Conservation (phyloP, 2,329 filamentous ascomycete species). For the Hypoxylon sp. region DNA sequence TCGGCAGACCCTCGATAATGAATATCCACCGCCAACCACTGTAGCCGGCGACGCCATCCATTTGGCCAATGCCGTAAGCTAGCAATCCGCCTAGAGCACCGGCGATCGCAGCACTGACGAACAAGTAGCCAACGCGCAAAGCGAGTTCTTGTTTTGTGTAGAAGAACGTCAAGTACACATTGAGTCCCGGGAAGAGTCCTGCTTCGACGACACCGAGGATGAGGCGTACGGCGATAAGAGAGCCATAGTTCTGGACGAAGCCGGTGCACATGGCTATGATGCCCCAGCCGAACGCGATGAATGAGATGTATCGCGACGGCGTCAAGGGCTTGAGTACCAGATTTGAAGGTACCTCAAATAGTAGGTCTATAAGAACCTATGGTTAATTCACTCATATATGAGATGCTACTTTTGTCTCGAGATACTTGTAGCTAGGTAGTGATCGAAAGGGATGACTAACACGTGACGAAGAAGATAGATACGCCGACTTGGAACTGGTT, state of each 20-base stretch:
- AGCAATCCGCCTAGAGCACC: constrained; percentile 79
- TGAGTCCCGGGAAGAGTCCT: constrained; percentile 49
- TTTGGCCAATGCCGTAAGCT: constrained; percentile 78
- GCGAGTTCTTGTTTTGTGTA: constrained; percentile 81
- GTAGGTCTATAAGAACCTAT: constrained; percentile 52
- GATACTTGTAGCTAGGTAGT: background rate
- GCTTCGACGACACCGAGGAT: constrained; percentile 71
- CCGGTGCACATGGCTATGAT: constrained; percentile 78
- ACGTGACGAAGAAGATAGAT: constrained; percentile 76
- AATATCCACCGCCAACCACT: constrained; percentile 81
- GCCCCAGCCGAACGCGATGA: constrained; percentile 75
- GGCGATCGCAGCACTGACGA: constrained; percentile 76
- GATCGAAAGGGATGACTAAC: constrained; percentile 54
- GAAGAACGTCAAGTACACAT: constrained; percentile 73
- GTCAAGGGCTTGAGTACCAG: constrained; percentile 72
- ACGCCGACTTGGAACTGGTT: constrained; percentile 78
- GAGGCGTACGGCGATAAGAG: constrained; percentile 75
- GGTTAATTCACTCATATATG: constrained; percentile 6
- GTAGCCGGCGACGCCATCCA: constrained; percentile 75
- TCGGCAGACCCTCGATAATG: constrained; percentile 64
- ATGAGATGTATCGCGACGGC: constrained; percentile 72
- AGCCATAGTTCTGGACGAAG: constrained; percentile 72
- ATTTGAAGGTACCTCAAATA: constrained; percentile 75
- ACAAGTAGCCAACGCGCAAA: constrained; percentile 78
- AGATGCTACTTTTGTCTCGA: background rate